Conservation (phyloP, 2,329 filamentous ascomycete species). For the Sporothrix mexicana region DNA sequence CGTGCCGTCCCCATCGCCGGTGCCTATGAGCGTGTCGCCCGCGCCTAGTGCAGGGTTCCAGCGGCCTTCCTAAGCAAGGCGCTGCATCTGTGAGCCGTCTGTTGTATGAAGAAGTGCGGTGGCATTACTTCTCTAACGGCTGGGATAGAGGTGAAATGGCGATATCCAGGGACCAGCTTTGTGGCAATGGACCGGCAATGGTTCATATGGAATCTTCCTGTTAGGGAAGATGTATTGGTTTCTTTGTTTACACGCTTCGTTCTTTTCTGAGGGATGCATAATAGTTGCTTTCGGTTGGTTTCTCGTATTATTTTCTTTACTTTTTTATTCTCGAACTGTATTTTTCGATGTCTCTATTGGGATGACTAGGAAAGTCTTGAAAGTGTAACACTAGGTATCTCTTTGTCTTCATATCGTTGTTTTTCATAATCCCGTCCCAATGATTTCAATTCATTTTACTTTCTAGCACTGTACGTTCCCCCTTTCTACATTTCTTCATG, state of each 20-base stretch:
- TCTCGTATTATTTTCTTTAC: not conserved
- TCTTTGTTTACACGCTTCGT: not conserved
- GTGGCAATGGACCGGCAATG: not conserved
- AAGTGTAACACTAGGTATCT: slow-evolving; percentile 22
- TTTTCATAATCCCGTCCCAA: not conserved
- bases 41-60: slow-evolving; percentile 33
- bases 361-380: not conserved
- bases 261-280: not conserved
- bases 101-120: not conserved
- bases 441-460: not conserved
- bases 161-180: not conserved
- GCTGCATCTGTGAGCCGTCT: not conserved
- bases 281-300: not conserved
- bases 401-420: not conserved
- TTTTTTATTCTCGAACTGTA: not conserved
- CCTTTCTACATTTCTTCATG: not conserved
- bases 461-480: not conserved
- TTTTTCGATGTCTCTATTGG: not conserved
- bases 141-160: not conserved
- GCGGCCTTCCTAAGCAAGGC: slow-evolving; percentile 26
- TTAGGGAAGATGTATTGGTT: not conserved
- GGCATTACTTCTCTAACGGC: not conserved
- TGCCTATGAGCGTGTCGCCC: slow-evolving; percentile 38
- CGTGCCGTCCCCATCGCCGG: slow-evolving; percentile 38
- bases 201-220: not conserved